Evolutionary conservation across 2,329 filamentous ascomycete genomes (phyloP), one percentile per base, ranked within the genome.

Genomic region (Diaporthe ampelina): DNA sequence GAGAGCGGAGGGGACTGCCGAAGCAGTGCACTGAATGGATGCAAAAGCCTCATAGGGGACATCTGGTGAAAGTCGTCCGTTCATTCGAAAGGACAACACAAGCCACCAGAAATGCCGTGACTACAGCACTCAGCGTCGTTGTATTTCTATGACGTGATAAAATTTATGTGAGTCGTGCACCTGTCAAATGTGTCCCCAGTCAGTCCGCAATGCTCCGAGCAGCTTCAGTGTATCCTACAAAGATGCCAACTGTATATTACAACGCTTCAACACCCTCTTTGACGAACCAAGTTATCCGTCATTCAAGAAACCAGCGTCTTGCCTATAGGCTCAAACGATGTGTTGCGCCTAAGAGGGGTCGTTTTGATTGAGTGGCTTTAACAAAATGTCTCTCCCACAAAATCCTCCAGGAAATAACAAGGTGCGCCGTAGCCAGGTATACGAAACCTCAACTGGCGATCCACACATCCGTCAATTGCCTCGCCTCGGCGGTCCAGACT

Each of bases 331-430:
- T 21, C 3, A 50, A 0, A 5, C 5, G 3, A 24, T 3, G 11
- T 11, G 45, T 11, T 50, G 45, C 45, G 11, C 8, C 21, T 11
- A 24, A 11, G 21, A 10, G 21, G 8, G 21, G n/a, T n/a, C 24
- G 9, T 50, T 50, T 24, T 10, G 21, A n/a, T 13, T 15, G 32
- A 58, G 9, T 3, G 43, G 1, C 15, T 9, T 2, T 2, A 59
- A 11, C n/a, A 15, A 13, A 4, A 11, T 7, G n/a, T 7, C 3
- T 8, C 0, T 2, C 1, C 29, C n/a, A 32, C 11, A 58, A 2
- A 24, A 24, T 0, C 29, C 1, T 5, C 19, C 24, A 17, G 10
- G 26, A 5, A 26, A 5, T 9, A n/a, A 5, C 35, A 29, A 63
- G 17, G 8, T 17, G 8, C 21, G 6, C 35, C 37, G 3, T n/a